Evolutionary conservation across 805 yeast species (phyloP).

Genomic region (Spathaspora arborariae): DNA sequence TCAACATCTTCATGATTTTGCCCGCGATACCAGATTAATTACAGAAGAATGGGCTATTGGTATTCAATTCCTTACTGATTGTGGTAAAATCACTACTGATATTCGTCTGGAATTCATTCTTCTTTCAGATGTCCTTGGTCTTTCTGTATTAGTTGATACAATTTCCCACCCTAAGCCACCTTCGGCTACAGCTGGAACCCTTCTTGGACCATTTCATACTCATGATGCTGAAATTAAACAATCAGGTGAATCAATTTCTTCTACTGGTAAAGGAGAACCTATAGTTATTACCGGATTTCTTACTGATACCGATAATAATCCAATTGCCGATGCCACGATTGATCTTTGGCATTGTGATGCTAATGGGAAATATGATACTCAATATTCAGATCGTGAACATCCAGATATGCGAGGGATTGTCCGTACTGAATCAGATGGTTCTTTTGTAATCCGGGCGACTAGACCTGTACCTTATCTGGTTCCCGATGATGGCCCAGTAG

Average conservation of each 20-base stretch:
- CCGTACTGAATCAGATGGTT: slow-evolving; percentile 13
- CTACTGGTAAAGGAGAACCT: slow-evolving; percentile 18
- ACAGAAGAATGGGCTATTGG: slow-evolving; percentile 18
- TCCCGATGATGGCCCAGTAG: slow-evolving; percentile 39
- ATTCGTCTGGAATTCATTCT: slow-evolving; percentile 19
- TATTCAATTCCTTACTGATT: slow-evolving; percentile 16
- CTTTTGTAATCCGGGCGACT: slow-evolving; percentile 22
- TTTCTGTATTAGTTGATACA: slow-evolving; percentile 18
- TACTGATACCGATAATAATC: slow-evolving; percentile 14
- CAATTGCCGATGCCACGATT: slow-evolving; percentile 15
- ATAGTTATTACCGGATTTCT: slow-evolving; percentile 17
- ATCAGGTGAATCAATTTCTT: slow-evolving; percentile 13
- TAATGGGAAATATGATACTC: slow-evolving; percentile 19
- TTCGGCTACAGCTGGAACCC: slow-evolving; percentile 18
- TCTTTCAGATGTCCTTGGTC: slow-evolving; percentile 16
- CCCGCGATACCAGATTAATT: slow-evolving; percentile 18
- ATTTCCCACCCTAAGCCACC: slow-evolving; percentile 20
- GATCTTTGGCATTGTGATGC: slow-evolving; percentile 21
- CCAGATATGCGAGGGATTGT: slow-evolving; percentile 20
- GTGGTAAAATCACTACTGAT: slow-evolving; percentile 17
- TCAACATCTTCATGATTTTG: slow-evolving; percentile 18
- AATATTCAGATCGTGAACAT: slow-evolving; percentile 15
- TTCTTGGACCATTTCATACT: slow-evolving; percentile 21
- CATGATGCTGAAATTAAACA: slow-evolving; percentile 18
- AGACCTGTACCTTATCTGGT: slow-evolving; percentile 36